A percentile compares a stretch with the other conserved stretches of the same genome.
phyloP scores from a whole-genome alignment of 768 basidiomycete genomes.

The Lepiota venenata region DNA sequence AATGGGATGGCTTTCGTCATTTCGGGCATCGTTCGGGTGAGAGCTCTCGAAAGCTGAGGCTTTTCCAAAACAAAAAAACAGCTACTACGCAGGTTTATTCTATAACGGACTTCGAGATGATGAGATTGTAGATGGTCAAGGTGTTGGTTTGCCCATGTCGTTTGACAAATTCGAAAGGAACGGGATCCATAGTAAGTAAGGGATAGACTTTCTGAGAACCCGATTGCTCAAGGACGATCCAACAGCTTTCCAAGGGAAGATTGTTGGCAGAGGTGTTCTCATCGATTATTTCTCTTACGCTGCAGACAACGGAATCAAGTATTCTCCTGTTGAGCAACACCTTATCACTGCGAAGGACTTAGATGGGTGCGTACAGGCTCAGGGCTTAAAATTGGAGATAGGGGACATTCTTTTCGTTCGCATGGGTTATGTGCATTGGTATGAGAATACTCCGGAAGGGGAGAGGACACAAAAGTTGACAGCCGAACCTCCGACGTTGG shows the following conservation, averaged over 20 bases:
- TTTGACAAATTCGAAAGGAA: constrained; percentile 18
- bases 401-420: constrained; percentile 24
- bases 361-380: constrained; percentile 18
- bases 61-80: neutral
- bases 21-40: neutral
- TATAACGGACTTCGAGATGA: constrained; percentile 18
- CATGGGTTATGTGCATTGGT: constrained; percentile 22
- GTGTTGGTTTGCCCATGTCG: constrained; percentile 9
- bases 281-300: constrained; percentile 21
- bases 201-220: neutral
- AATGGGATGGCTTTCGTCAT: constrained; percentile 22
- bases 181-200: constrained; percentile 19
- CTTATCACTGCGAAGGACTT: constrained; percentile 17
- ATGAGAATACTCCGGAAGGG: constrained; percentile 18
- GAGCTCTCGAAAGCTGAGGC: neutral
- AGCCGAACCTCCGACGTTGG: neutral
- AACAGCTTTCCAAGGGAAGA: constrained; percentile 21
- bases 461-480: constrained; percentile 7
- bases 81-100: constrained; percentile 14
- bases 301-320: constrained; percentile 15
- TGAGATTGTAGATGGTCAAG: constrained; percentile 17
- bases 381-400: constrained; percentile 17
- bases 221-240: neutral
- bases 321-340: constrained; percentile 14
- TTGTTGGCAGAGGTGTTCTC: constrained; percentile 22